Evolutionary conservation across 108 stramenopile species (phyloP), one percentile per base, ranked within the genome.

Genomic region (Fragilariopsis cylindrus): DNA sequence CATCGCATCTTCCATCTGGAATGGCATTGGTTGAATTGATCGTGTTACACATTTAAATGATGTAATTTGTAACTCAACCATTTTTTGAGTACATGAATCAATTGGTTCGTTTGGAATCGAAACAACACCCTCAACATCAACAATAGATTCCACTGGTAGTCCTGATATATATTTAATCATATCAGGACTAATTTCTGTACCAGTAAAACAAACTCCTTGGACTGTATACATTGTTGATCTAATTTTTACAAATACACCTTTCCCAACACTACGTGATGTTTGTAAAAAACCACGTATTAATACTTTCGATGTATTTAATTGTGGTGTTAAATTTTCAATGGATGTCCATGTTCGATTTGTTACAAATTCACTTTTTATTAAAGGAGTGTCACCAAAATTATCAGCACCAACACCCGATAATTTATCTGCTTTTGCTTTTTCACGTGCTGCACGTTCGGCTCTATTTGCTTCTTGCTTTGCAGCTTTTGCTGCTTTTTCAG

Each of bases 1-100:
- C 57, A 92, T 93, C 3, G 98, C 98, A 84, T 99, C 98, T 52
- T 96, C 98, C 88, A 99, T 96, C 70, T 92, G 92, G 73, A 99
- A 97, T 13, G 99, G 98, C 73, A 98, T 85, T 11, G 91, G 78
- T 41, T 81, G 76, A 30, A 89, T 86, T 13, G 98, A 88, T 60
- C 95, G 92, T 77, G 85, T 81, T 13, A 99, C 92, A 65, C 94
- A 95, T 74, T 95, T 84, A 74, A 98, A 93, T 50, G 79, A 73
- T 5, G 81, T 60, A 48, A 98, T 87, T 72, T 96, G 88, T 66
- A 99, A 78, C 82, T 99, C 99, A 3, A 99, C 93, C 65, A 84
- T 78, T 69, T 88, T 96, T 82, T 97, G 97, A 30, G 98, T 98
- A 39, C 94, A 95, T 16, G 88, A 87, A 57, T 91, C 92, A 12